Percentiles rank a stretch among this genome's conserved stretches.
Conservation (phyloP, 352 stramenopile species). For the Phytophthora macrochlamydospora region DNA sequence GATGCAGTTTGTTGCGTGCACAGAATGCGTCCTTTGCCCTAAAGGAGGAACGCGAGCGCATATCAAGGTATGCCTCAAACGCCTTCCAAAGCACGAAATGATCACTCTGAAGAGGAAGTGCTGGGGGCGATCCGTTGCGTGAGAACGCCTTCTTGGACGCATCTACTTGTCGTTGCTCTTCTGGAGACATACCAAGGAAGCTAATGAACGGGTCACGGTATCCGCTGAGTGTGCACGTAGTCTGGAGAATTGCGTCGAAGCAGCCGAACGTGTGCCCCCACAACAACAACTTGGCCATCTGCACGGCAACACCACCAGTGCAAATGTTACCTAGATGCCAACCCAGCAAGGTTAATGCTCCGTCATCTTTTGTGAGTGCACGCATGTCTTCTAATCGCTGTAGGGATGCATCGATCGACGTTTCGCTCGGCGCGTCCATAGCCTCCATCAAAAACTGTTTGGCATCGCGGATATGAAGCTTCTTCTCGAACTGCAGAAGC, state of each 20-base stretch:
- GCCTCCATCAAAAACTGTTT: conserved; percentile 92
- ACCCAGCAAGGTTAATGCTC: conserved; percentile 62
- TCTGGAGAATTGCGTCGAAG: conserved; percentile 65
- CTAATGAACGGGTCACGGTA: conserved; percentile 82
- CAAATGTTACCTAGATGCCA: conserved; percentile 82
- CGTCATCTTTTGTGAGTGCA: conserved; percentile 41
- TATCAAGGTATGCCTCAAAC: conserved; percentile 61
- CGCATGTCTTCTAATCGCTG: conserved; percentile 87
- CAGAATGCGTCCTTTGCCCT: conserved; percentile 55
- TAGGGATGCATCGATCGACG: conserved; percentile 91
- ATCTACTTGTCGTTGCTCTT: conserved; percentile 62
- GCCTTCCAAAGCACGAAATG: conserved; percentile 75
- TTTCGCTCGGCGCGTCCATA: conserved; percentile 92
- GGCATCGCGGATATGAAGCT: conserved; percentile 66
- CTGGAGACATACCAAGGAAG: conserved; percentile 68
- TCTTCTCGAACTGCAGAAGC: conserved; percentile 76
- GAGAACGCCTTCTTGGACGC: conserved; percentile 61
- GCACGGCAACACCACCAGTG: conserved; percentile 60
- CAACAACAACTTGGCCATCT: conserved; percentile 76
- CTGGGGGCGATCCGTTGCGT: conserved; percentile 38
- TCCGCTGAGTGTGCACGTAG: conserved; percentile 70
- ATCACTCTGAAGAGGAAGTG: conserved; percentile 61
- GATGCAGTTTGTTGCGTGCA: conserved; percentile 64
- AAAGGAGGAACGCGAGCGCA: conserved; percentile 44
- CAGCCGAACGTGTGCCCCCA: conserved; percentile 74